Conservation (phyloP, 179 eudicot genomes). For the Gypsophila paniculata region DNA sequence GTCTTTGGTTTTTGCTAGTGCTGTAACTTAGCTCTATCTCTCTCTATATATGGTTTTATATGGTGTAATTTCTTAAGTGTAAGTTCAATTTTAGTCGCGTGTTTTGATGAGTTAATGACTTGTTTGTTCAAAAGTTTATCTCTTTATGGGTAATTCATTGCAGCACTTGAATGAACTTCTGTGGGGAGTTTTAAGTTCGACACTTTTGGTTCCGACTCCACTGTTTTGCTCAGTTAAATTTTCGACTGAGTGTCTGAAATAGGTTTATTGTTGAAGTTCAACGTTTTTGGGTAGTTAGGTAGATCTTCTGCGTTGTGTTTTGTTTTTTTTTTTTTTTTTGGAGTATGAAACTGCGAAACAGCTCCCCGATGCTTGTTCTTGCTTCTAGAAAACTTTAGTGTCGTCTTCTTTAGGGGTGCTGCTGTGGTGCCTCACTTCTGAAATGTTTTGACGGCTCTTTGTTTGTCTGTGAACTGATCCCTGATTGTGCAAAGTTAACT, state of each 20-base stretch:
- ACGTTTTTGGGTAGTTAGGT: neutral
- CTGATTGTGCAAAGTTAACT: neutral
- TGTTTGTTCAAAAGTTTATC: neutral
- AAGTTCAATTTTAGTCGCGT: no score
- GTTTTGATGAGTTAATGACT: neutral
- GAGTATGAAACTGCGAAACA: neutral
- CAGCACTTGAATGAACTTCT: neutral
- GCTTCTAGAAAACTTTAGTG: neutral
- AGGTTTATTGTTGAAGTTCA: neutral
- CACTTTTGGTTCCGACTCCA: neutral
- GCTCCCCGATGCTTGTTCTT: neutral
- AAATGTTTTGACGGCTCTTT: neutral
- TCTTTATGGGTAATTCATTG: neutral
- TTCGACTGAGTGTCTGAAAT: no score
- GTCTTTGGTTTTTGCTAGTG: neutral
- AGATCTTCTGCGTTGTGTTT: neutral
- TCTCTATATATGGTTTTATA: no score
- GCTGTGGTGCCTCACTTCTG: neutral
- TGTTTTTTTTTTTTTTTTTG: neutral
- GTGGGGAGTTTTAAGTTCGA: neutral
- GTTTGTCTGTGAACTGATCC: neutral
- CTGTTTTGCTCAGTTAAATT: neutral
- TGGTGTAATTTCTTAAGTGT: no score
- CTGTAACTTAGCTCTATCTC: no score
- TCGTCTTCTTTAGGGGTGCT: neutral